Evolutionary conservation across 208 protist species (phyloP).

Genomic region (Crithidia mellificae): DNA sequence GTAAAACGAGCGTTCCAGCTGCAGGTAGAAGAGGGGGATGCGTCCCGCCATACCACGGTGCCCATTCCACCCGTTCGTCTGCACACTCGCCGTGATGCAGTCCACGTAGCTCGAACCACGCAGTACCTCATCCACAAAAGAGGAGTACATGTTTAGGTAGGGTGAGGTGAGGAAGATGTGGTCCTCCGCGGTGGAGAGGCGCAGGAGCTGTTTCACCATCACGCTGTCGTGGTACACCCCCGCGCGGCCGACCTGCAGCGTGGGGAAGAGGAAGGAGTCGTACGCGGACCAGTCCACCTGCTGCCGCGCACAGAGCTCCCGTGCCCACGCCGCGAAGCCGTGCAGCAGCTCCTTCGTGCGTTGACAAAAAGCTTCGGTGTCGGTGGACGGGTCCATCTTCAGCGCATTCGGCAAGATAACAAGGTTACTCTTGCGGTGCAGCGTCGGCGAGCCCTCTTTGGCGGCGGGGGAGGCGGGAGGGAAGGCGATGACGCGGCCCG

Average conservation of each 20-base stretch:
- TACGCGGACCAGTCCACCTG: conserved; percentile 32
- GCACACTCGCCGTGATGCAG: conserved; percentile 73
- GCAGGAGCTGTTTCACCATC: conserved; percentile 56
- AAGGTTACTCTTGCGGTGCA: conserved; percentile 58
- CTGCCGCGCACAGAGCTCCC: conserved; percentile 9
- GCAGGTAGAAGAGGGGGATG: conserved; percentile 84
- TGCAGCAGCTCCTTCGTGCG: conserved; percentile 30
- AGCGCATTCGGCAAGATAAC: conserved; percentile 62
- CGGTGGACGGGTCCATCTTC: conserved; percentile 47
- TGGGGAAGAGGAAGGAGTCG: conserved; percentile 81
- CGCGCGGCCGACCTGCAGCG: conserved; percentile 66
- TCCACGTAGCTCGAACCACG: conserved; percentile 33
- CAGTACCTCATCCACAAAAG: conserved; percentile 62
- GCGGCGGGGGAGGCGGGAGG: conserved; percentile 1
- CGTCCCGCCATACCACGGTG: conserved; percentile 64
- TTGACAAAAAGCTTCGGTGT: conserved; percentile 38
- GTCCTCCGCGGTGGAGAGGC: conserved; percentile 32
- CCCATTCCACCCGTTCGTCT: conserved; percentile 77
- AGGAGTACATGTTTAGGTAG: conserved; percentile 83
- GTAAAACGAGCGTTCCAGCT: conserved; percentile 80
- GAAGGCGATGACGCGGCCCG: neutral
- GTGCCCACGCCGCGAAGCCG: conserved; percentile 47
- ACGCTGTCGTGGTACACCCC: conserved; percentile 69
- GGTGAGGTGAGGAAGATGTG: conserved; percentile 77
- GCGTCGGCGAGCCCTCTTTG: conserved; percentile 26